These are phyloP conservation scores for Telopea speciosissima DNA, from an alignment of 177 flowering plant species.

Conservation along the genomic window DNA sequence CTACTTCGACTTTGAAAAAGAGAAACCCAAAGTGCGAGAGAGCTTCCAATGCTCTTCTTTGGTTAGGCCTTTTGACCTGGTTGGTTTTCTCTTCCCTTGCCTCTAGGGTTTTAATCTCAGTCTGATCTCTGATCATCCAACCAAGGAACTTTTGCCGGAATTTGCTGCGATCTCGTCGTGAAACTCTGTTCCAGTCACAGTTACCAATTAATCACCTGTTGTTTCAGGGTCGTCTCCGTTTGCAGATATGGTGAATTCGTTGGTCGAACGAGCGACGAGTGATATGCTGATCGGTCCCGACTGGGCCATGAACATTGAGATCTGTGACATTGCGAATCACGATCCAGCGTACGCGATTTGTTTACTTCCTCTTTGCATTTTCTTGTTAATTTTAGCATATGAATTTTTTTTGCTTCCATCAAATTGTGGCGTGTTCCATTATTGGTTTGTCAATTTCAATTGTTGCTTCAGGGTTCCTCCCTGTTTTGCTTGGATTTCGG, in stretches of 20 bases:
- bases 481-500: not conserved
- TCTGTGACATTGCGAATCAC: constrained; percentile 52
- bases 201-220: not conserved
- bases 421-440: too few species aligned
- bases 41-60: not conserved
- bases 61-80: constrained; percentile 3
- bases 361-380: not conserved
- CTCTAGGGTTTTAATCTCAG: not conserved
- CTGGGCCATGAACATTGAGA: constrained; percentile 78
- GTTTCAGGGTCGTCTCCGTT: not conserved
- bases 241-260: constrained; percentile 63
- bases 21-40: not conserved
- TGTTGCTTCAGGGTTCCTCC: not conserved
- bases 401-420: not conserved
- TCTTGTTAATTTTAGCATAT: not conserved
- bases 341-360: constrained; percentile 63
- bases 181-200: not conserved
- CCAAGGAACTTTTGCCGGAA: constrained; percentile 4
- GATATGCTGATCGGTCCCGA: constrained; percentile 96
- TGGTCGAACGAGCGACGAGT: constrained; percentile 96
- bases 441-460: not conserved
- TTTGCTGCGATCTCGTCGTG: not conserved
- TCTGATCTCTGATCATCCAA: not conserved
- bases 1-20: not conserved
- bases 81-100: not conserved